Evolutionary conservation across 192 early-diverging fungal genomes (phyloP).

Genomic region (Coemansia sp.): DNA sequence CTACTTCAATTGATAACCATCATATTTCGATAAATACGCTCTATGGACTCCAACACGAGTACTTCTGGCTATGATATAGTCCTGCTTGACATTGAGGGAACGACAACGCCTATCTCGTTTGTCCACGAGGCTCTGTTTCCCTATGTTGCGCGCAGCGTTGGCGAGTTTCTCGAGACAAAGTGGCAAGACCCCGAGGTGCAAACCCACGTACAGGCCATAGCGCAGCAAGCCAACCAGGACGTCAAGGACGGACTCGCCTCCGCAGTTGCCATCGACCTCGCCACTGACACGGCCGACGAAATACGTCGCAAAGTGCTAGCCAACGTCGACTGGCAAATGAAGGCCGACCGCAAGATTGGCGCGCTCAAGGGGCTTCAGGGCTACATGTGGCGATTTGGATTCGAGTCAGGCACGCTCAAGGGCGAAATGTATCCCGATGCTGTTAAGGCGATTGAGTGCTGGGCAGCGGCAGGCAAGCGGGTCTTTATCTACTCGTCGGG

Average conservation of each 20-base stretch:
- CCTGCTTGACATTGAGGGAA: conserved; percentile 93
- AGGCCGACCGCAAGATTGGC: conserved; percentile 84
- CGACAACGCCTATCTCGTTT: conserved; percentile 96
- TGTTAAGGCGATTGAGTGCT: conserved; percentile 71
- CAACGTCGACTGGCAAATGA: conserved; percentile 87
- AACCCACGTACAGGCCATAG: conserved; percentile 57
- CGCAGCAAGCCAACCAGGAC: conserved; percentile 56
- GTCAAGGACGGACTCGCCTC: conserved; percentile 1
- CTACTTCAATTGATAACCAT: not conserved
- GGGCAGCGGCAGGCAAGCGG: conserved; percentile 62
- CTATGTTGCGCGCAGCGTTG: conserved; percentile 68
- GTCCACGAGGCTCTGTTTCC: conserved; percentile 95
- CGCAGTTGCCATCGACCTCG: conserved; percentile 24
- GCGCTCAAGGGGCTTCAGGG: conserved; percentile 92
- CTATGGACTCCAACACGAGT: not conserved
- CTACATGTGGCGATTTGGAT: conserved; percentile 95
- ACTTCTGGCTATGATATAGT: conserved; percentile 32
- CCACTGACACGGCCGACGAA: conserved; percentile 9
- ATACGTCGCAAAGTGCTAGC: conserved; percentile 21
- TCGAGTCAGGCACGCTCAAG: conserved; percentile 71
- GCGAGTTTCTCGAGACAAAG: conserved; percentile 66
- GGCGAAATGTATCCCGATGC: conserved; percentile 90
- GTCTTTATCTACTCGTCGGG: conserved; percentile 98
- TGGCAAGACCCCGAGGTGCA: conserved; percentile 57
- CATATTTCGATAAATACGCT: not conserved